A percentile compares a stretch with the other conserved stretches of the same genome.
These are phyloP conservation scores for Moesziomyces sp. DNA, from an alignment of 1,284 basidiomycete species.

Conservation along the genomic window DNA sequence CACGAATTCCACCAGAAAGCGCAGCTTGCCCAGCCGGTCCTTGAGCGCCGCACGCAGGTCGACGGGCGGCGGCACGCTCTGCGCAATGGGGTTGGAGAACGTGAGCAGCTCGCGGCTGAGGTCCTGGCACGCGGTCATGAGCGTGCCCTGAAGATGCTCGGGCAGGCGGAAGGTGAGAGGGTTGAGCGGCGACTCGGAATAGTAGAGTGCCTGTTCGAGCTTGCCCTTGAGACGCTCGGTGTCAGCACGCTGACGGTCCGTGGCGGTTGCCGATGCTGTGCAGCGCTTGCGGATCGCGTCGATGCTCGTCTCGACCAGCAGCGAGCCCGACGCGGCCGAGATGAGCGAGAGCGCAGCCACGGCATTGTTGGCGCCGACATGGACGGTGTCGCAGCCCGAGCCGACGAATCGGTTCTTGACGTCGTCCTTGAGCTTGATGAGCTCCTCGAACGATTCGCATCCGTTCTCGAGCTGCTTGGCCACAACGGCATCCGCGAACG, in stretches of 20 bases:
- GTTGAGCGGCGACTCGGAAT: conserved; percentile 79
- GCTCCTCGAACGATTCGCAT: conserved; percentile 64
- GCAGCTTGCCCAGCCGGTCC: conserved; percentile 79
- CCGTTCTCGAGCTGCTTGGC: conserved; percentile 41
- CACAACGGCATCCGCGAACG: conserved; percentile 57
- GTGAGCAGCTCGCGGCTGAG: conserved; percentile 74
- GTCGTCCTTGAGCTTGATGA: conserved; percentile 64
- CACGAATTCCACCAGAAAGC: conserved; percentile 86
- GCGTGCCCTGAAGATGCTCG: conserved; percentile 76
- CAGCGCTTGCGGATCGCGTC: conserved; percentile 34
- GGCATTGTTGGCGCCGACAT: conserved; percentile 6
- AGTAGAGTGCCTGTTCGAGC: conserved; percentile 87
- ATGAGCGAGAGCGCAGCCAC: conserved; percentile 58
- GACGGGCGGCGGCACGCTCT: conserved; percentile 41
- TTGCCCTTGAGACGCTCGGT: conserved; percentile 78
- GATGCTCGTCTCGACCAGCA: conserved; percentile 55
- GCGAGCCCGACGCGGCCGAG: conserved; percentile 57
- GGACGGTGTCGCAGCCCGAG: conserved; percentile 38
- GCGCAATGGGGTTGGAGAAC: conserved; percentile 32
- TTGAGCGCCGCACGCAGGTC: conserved; percentile 84
- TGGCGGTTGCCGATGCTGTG: conserved; percentile 14
- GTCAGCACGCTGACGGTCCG: conserved; percentile 54
- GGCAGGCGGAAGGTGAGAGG: conserved; percentile 85
- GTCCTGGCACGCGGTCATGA: conserved; percentile 78
- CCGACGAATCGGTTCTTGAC: conserved; percentile 66